phyloP scores from a whole-genome alignment of 768 basidiomycete genomes.

The Kwoniella shandongensis region DNA sequence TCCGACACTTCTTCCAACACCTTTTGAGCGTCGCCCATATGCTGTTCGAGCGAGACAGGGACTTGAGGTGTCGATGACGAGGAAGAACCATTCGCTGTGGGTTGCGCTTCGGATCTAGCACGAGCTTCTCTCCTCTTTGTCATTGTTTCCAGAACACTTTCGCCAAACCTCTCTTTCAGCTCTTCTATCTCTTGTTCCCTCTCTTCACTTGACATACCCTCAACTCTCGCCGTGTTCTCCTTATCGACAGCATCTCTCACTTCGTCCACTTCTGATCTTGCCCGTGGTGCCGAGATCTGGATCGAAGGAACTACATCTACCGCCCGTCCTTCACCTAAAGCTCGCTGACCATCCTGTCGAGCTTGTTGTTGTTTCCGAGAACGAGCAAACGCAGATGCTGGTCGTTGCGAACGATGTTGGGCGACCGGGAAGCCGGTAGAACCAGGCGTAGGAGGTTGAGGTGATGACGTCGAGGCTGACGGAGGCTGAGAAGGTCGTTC shows the following conservation, averaged over 20 bases:
- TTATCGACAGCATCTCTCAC: conserved; percentile 56
- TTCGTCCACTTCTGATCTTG: conserved; percentile 58
- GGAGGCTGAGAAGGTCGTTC: conserved; percentile 22
- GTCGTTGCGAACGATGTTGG: conserved; percentile 24
- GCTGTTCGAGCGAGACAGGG: conserved; percentile 10
- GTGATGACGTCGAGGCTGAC: conserved; percentile 12
- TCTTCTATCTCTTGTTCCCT: conserved; percentile 65
- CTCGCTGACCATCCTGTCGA: conserved; percentile 4
- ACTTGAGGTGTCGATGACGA: neutral
- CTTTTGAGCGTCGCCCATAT: conserved; percentile 25
- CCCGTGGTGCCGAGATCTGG: neutral
- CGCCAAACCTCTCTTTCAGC: conserved; percentile 71
- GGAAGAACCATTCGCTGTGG: neutral
- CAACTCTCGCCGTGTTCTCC: conserved; percentile 67
- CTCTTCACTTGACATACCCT: conserved; percentile 70
- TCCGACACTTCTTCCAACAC: conserved; percentile 23
- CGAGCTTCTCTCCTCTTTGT: conserved; percentile 60
- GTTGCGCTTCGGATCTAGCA: conserved; percentile 42
- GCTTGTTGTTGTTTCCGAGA: conserved; percentile 15
- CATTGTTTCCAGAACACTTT: conserved; percentile 65
- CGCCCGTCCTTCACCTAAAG: conserved; percentile 12
- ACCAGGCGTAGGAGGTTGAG: conserved; percentile 1
- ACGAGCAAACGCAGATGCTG: conserved; percentile 25
- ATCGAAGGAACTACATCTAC: conserved; percentile 12
- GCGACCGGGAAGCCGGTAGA: conserved; percentile 24